Conservation (phyloP, 805 yeast species). For the Ogataea methylovora region DNA sequence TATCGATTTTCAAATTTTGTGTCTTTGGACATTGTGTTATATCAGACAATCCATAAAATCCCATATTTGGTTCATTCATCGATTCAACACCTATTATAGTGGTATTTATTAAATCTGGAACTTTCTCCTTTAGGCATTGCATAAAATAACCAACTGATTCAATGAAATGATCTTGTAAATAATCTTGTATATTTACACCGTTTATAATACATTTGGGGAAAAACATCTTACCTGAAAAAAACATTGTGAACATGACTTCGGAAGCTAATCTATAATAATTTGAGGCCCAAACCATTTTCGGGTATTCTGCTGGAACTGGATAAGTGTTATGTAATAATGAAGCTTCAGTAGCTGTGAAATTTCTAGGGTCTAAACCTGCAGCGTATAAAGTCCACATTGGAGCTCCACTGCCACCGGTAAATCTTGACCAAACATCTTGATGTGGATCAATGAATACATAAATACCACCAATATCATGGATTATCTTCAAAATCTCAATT, state of each 20-base stretch:
- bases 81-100: constrained; percentile 69
- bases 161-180: constrained; percentile 56
- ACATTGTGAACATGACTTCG: constrained; percentile 76
- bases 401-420: constrained; percentile 87
- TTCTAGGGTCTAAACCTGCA: constrained; percentile 76
- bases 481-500: constrained; percentile 47
- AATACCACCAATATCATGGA: constrained; percentile 59
- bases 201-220: constrained; percentile 72
- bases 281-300: constrained; percentile 91
- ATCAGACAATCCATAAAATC: constrained; percentile 59
- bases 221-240: constrained; percentile 69
- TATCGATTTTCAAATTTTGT: constrained; percentile 66
- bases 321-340: constrained; percentile 65
- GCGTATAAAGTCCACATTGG: constrained; percentile 90
- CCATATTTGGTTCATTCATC: constrained; percentile 79
- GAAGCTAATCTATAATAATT: constrained; percentile 73
- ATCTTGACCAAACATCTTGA: constrained; percentile 92
- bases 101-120: constrained; percentile 41
- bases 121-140: constrained; percentile 27
- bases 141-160: constrained; percentile 45
- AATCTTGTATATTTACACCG: constrained; percentile 72
- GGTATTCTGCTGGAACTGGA: constrained; percentile 40
- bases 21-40: constrained; percentile 46
- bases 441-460: constrained; percentile 83
- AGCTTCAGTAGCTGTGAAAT: constrained; percentile 68